Conservation (phyloP, 1,284 basidiomycete species). For the Ceratobasidium sp. region DNA sequence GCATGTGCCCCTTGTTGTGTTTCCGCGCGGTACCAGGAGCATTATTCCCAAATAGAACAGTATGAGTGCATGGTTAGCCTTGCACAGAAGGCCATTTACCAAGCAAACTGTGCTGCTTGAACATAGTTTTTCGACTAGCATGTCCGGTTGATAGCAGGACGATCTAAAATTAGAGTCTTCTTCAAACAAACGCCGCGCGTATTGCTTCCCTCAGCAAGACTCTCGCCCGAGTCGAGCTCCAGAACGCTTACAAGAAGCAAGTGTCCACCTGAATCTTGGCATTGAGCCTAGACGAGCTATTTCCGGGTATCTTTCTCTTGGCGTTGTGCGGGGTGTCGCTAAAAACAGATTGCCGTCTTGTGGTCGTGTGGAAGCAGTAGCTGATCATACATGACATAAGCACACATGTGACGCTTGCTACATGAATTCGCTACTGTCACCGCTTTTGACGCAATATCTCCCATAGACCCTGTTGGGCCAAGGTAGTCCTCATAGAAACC, state of each 20-base stretch:
- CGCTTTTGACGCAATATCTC: too few relatives aligned
- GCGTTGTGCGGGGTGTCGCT: not conserved
- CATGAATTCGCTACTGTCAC: too few relatives aligned
- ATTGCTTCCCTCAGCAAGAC: not conserved
- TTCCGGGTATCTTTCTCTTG: not conserved
- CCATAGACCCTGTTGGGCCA: too few relatives aligned
- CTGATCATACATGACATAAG: too few relatives aligned
- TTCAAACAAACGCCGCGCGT: not conserved
- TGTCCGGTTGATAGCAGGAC: not conserved
- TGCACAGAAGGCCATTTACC: not conserved
- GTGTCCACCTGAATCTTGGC: not conserved
- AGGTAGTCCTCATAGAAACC: too few relatives aligned
- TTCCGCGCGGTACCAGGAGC: not conserved
- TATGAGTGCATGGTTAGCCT: not conserved
- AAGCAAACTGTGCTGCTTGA: not conserved
- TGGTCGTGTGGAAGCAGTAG: too few relatives aligned
- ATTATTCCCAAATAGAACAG: too few relatives aligned
- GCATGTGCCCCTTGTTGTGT: not conserved
- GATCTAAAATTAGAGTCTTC: not conserved
- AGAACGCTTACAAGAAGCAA: not conserved
- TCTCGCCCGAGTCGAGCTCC: not conserved
- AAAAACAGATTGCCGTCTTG: too few relatives aligned
- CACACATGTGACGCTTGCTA: too few relatives aligned
- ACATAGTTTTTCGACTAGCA: not conserved
- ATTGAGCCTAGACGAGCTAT: not conserved